Conservation (phyloP, 108 stramenopile genomes). For the Nitzschia palea region DNA sequence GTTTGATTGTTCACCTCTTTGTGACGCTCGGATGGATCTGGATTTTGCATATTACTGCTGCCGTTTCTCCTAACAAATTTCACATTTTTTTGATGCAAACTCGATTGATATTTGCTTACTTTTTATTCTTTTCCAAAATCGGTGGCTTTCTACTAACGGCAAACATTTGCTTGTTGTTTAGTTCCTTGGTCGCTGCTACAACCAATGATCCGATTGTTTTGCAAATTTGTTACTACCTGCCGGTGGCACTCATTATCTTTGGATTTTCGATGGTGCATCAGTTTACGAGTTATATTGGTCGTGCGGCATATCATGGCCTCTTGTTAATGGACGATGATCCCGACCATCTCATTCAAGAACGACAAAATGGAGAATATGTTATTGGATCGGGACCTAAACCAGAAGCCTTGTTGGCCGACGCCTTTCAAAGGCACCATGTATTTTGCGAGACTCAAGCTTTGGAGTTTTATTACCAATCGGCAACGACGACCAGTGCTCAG, state of each 20-base stretch:
- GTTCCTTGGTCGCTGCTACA: neutral
- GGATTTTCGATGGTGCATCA: neutral
- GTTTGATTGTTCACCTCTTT: conserved; percentile 5
- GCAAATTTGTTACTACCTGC: neutral
- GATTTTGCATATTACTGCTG: conserved; percentile 3
- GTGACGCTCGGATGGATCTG: conserved; percentile 12
- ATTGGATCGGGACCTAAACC: neutral
- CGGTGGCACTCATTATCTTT: neutral
- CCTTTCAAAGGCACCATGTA: neutral
- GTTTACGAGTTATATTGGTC: conserved; percentile 5
- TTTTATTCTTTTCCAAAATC: conserved; percentile 3
- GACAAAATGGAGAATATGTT: neutral
- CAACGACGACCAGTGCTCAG: neutral
- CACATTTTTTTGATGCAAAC: conserved; percentile 13
- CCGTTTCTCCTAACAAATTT: conserved; percentile 16
- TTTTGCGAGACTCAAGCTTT: neutral
- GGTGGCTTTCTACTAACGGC: neutral
- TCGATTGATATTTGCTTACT: conserved; percentile 2
- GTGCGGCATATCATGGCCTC: conserved; percentile 16
- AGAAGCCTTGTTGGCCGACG: neutral
- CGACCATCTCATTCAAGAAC: neutral
- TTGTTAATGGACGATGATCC: conserved; percentile 10
- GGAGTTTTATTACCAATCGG: conserved; percentile 1
- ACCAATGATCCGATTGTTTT: neutral
- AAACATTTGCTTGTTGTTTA: conserved; percentile 1